phyloP scores from a whole-genome alignment of 495 filamentous ascomycete species.

The Hypoxylon subgilvum region DNA sequence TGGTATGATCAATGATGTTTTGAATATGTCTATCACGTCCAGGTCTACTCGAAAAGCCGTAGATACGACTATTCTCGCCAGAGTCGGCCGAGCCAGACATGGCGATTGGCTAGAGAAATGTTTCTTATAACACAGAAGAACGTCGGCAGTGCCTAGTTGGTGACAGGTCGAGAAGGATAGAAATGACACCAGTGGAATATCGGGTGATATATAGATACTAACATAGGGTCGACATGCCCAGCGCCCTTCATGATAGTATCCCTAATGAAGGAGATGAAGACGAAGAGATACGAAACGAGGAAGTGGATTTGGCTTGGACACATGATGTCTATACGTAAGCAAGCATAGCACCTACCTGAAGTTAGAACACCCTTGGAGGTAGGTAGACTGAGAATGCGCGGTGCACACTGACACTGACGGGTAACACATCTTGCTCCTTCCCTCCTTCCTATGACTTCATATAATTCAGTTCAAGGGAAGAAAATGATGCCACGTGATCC shows the following conservation, averaged over 20 bases:
- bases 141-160: too few relatives aligned
- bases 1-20: conserved; percentile 40
- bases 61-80: conserved; percentile 8
- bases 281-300: background rate
- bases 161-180: background rate
- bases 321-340: background rate
- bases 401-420: too few relatives aligned
- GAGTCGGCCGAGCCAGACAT: conserved; percentile 21
- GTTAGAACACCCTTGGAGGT: too few relatives aligned
- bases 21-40: conserved; percentile 36
- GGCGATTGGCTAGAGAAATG: background rate
- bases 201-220: too few relatives aligned
- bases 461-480: too few relatives aligned
- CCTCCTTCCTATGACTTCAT: too few relatives aligned
- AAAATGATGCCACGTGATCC: too few relatives aligned
- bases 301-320: background rate
- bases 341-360: conserved; percentile 2
- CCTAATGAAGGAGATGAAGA: too few relatives aligned
- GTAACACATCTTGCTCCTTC: conserved; percentile 2
- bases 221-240: background rate
- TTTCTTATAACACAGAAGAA: background rate
- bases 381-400: background rate
- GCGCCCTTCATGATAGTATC: background rate
- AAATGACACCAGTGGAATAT: too few relatives aligned
- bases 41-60: conserved; percentile 13